A percentile compares a stretch with the other conserved stretches of the same genome.
phyloP scores from a whole-genome alignment of 148 eudicot species.

The Rhododendron vialii region DNA sequence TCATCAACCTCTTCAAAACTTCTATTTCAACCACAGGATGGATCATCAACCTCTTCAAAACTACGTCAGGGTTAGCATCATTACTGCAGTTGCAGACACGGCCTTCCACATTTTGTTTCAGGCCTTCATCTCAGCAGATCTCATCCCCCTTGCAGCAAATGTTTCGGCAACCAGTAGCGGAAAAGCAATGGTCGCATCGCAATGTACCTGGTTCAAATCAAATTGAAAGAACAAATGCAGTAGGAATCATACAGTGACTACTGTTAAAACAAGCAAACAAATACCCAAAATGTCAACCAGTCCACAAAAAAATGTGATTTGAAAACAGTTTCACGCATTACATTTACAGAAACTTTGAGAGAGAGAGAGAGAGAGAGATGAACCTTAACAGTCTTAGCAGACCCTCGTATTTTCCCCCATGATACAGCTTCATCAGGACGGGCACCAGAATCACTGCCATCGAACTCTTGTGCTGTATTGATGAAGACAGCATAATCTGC shows the following conservation, averaged over 20 bases:
- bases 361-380: not conserved
- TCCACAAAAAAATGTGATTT: not conserved
- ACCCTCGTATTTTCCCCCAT: conserved; percentile 88
- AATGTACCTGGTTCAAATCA: conserved; percentile 50
- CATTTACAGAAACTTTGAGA: not conserved
- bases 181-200: conserved; percentile 81
- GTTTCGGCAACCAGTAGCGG: conserved; percentile 74
- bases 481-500: conserved; percentile 87
- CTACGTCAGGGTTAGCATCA: not conserved
- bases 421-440: conserved; percentile 93
- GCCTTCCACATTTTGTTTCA: not conserved
- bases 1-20: not conserved
- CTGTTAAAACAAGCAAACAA: not conserved
- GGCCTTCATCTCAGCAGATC: not conserved
- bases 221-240: not conserved
- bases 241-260: not conserved
- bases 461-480: conserved; percentile 93
- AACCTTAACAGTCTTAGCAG: conserved; percentile 81
- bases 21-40: not conserved
- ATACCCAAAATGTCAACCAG: not conserved
- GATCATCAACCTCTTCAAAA: not conserved
- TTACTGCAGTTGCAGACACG: not conserved
- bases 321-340: not conserved
- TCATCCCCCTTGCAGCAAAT: conserved; percentile 46
- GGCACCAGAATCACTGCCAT: conserved; percentile 95